Evolutionary conservation across 148 eudicot genomes (phyloP).

Genomic region (Nyssa sinensis): DNA sequence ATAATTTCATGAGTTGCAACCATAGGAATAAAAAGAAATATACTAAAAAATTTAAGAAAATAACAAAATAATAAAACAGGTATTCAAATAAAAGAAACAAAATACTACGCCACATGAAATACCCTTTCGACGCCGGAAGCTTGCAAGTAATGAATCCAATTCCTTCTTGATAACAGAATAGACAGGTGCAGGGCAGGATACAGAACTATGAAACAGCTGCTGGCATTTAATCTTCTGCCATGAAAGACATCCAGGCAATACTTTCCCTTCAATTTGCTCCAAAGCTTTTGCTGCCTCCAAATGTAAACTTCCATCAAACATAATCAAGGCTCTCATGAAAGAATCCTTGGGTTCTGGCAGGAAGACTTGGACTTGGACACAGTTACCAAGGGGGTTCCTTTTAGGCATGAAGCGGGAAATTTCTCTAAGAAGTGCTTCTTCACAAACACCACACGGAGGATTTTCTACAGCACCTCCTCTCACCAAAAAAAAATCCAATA

Average conservation of each 20-base stretch:
- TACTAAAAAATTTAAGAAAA: background rate
- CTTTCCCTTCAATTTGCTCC: constrained; percentile 84
- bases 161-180: constrained; percentile 57
- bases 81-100: constrained; percentile 9
- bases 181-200: constrained; percentile 65
- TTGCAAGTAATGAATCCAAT: constrained; percentile 46
- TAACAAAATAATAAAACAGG: background rate
- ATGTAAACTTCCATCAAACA: constrained; percentile 81
- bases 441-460: constrained; percentile 59
- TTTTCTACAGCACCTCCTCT: constrained; percentile 61
- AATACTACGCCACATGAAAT: background rate
- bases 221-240: constrained; percentile 94
- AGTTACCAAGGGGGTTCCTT: constrained; percentile 46
- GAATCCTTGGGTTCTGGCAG: constrained; percentile 57
- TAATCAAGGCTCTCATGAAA: constrained; percentile 64
- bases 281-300: constrained; percentile 96
- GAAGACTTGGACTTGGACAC: constrained; percentile 69
- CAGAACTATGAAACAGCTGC: constrained; percentile 70
- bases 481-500: constrained; percentile 53
- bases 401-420: constrained; percentile 72
- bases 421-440: constrained; percentile 69
- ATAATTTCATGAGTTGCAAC: background rate
- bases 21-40: background rate
- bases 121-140: constrained; percentile 56
- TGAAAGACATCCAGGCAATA: constrained; percentile 60